Base-by-base conservation (phyloP, 768 basidiomycete genomes). In the Gyrodon lividus region DNA sequence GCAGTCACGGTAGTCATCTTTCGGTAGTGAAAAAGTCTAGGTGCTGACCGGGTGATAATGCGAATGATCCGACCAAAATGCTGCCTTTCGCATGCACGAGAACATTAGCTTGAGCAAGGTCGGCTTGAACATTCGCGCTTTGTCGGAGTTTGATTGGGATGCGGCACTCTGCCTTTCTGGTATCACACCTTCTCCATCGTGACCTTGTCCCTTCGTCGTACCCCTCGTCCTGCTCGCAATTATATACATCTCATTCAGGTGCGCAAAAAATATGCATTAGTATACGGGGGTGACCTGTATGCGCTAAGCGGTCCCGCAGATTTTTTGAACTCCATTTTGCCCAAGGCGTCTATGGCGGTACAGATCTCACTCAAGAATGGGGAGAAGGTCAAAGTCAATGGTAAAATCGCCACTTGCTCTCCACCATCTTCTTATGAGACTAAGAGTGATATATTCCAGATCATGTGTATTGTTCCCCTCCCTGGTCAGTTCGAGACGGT, bases 391-490 rank as follows among this genome's bases (percentile, higher is more conserved):
- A 89, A 87, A 83, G 75, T 89, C 51, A 92, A 92, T 74, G 90
- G 90, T 92, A 82, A 76, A 70, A 56, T 59, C 54, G 47, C 49
- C 38, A 46, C 53, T 47, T 49, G 14, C 48, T 28, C 37, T 23
- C 4, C 53, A 51, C 52, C 46, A 56, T 61, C 55, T 46, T 45
- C 58, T 56, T 47, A 56, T 42, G 57, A 49, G 23, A 31, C 46
- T 41, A 52, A 54, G 17, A 58, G 40, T 61, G 12, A 54, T 77
- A 72, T 79, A 70, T 65, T 50, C 38, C 61, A 97, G 96, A 98
- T 72, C 94, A 98, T 74, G 95, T 98, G 60, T 98, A 97, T 68
- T 92, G 92, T 72, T 93, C 95, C 28, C 89, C 93, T 26, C 88
- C 85, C 55, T 98, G 93, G 93, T 81, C 86, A 50, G 79, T 89